phyloP scores from a whole-genome alignment of 2,329 filamentous ascomycete species.

The Stachybotrys echinatus region DNA sequence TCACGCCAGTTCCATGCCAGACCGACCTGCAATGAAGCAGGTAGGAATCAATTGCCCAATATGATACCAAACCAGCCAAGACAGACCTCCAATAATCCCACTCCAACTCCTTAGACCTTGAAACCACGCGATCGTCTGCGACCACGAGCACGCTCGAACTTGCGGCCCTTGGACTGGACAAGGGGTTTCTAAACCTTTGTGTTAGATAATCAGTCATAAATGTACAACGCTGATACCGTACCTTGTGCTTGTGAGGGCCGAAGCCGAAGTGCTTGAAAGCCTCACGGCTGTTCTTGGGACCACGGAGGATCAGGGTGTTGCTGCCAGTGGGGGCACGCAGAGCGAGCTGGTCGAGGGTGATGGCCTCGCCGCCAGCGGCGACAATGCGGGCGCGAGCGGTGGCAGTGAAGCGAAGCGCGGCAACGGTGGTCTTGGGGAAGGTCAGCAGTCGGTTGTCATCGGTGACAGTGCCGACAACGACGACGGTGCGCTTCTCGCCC shows the following conservation, averaged over 20 bases:
- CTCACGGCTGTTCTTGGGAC: conserved; percentile 97
- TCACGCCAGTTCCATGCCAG: conserved; percentile 41
- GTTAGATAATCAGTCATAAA: background rate
- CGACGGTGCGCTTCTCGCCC: conserved; percentile 77
- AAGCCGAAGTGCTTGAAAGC: conserved; percentile 99
- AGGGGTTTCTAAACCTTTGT: conserved; percentile 78
- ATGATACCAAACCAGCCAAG: conserved; percentile 15
- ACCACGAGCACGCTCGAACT: conserved; percentile 99
- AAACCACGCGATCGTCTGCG: conserved; percentile 97
- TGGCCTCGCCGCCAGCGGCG: conserved; percentile 88
- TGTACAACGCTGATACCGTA: conserved; percentile 31
- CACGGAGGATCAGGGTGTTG: conserved; percentile 96
- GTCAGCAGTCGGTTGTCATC: conserved; percentile 93
- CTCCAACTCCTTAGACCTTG: conserved; percentile 79
- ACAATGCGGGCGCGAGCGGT: conserved; percentile 90
- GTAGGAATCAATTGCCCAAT: conserved; percentile 21
- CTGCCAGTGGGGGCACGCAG: conserved; percentile 90
- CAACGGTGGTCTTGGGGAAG: conserved; percentile 88
- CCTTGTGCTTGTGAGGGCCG: conserved; percentile 97
- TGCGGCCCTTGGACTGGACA: conserved; percentile 97
- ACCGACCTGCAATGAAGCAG: conserved; percentile 23
- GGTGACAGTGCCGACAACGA: conserved; percentile 91
- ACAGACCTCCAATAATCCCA: conserved; percentile 18
- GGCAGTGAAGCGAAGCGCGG: conserved; percentile 93
- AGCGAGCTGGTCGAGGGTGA: conserved; percentile 97